Evolutionary conservation across 331 rosid species (phyloP).

Genomic region (Phaseolus coccineus): DNA sequence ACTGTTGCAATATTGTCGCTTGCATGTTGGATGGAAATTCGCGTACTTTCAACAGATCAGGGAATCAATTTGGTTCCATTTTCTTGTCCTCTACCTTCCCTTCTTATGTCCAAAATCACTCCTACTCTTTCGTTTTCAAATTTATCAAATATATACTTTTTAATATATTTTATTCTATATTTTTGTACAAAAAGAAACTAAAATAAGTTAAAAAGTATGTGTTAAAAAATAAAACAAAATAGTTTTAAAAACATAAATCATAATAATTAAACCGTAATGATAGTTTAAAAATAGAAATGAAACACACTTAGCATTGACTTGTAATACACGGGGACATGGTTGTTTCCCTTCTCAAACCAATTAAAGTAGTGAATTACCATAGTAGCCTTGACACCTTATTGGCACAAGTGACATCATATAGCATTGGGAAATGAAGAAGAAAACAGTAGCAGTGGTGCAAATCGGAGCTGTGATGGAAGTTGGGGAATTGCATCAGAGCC

Average conservation of each 20-base stretch:
- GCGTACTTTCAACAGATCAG: not conserved
- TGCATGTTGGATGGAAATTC: constrained; percentile 24
- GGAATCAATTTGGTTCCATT: not conserved
- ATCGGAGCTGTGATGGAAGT: not conserved
- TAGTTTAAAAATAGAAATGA: not conserved
- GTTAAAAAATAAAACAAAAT: too few species aligned
- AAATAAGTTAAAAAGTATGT: too few species aligned
- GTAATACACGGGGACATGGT: not conserved
- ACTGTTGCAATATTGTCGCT: constrained; percentile 4
- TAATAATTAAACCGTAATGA: not conserved
- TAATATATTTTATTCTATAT: too few species aligned
- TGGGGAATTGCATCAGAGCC: constrained; percentile 52
- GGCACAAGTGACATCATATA: constrained; percentile 29
- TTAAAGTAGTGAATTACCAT: constrained; percentile 1
- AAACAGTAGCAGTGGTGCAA: not conserved
- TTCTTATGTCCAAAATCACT: not conserved
- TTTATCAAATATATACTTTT: too few species aligned
- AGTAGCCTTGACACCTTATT: constrained; percentile 27
- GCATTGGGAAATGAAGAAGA: constrained; percentile 33
- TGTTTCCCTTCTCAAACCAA: constrained; percentile 14
- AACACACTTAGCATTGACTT: constrained; percentile 1
- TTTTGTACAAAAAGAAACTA: too few species aligned
- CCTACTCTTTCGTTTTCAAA: not conserved
- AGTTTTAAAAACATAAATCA: too few species aligned
- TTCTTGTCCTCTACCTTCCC: not conserved